Conservation (phyloP, 345 rosid genomes). For the Eutrema yunnanense region DNA sequence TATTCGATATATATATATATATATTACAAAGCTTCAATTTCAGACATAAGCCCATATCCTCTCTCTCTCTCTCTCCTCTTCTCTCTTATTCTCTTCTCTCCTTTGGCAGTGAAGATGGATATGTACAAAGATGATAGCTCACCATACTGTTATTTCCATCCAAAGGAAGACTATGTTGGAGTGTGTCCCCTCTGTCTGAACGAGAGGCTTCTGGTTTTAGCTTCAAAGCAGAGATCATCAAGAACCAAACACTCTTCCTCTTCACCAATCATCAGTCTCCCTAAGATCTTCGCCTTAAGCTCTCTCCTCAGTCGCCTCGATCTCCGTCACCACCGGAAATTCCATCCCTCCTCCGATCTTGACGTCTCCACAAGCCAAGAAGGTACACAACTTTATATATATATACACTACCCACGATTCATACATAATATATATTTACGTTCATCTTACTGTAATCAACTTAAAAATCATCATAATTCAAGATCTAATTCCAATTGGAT, state of each 20-base stretch:
- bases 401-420: background rate
- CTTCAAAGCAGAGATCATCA: constrained; percentile 51
- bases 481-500: background rate
- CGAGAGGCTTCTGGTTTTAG: constrained; percentile 80
- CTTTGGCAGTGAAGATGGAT: constrained; percentile 38
- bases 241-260: constrained; percentile 25
- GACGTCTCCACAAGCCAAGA: constrained; percentile 70
- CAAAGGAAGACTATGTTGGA: constrained; percentile 53
- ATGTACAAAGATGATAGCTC: constrained; percentile 50
- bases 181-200: constrained; percentile 77
- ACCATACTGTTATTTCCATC: constrained; percentile 80
- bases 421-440: background rate
- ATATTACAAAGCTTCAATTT: constrained; percentile 16
- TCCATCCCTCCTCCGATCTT: constrained; percentile 32
- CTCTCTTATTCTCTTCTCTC: background rate
- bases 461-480: background rate
- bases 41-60: constrained; percentile 15
- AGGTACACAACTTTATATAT: constrained; percentile 45
- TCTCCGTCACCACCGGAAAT: constrained; percentile 54
- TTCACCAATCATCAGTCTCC: constrained; percentile 44
- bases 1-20: constrained; percentile 17
- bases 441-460: background rate
- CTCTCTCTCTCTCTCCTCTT: constrained; percentile 7
- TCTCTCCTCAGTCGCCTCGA: constrained; percentile 72
- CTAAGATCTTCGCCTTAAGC: constrained; percentile 70